Evolutionary conservation across 169 alveolate species (phyloP), one percentile per base, ranked within the genome.

Genomic region (Toxoplasma gondii): DNA sequence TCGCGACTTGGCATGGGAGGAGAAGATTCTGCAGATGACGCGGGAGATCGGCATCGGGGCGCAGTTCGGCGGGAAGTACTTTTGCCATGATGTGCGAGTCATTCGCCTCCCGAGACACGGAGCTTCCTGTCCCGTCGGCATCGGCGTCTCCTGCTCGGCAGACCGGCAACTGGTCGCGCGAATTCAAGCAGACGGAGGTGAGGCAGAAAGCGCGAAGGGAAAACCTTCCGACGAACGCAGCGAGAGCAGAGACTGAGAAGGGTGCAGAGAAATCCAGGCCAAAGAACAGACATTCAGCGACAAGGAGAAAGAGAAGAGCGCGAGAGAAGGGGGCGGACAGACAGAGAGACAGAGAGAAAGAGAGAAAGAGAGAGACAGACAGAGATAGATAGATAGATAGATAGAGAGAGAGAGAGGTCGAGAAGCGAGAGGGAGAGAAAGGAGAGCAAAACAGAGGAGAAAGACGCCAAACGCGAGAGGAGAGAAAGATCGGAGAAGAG

Each of bases 121-220:
- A 12, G 99, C 98, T 12, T 97, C 98, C 10, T 97, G 98, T 67
- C 99, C 99, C 4, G 97, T 98, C 70, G 98, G 98, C 43, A 97
- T 98, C 44, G 99, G 99, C 58, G 98, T 98, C n/a, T 97, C 98
- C 24, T 98, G 99, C 94, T 97, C 98, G 17, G 99, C 99, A 22
- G 99, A 98, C 95, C 90, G 99, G 64, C 99, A 98, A 90, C 95
- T 96, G 17, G 95, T 96, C 94, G 97, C 97, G 43, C 58, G 94
- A 36, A 97, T 97, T 53, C 95, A 96, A 90, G 94, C 91, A 17
- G 91, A 96, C 9, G 98, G 98, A 31, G 97, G 96, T 94, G 83
- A 70, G 93, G 27, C n/a, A 7, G 34, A 7, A 27, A 38, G 34
- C 34, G 0, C n/a, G 29, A 49, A 49, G 19, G 88, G 5, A 45